A percentile compares a stretch with the other conserved stretches of the same genome.
Conservation (phyloP, 495 filamentous ascomycete genomes). For the Aspergillus sparsus region DNA sequence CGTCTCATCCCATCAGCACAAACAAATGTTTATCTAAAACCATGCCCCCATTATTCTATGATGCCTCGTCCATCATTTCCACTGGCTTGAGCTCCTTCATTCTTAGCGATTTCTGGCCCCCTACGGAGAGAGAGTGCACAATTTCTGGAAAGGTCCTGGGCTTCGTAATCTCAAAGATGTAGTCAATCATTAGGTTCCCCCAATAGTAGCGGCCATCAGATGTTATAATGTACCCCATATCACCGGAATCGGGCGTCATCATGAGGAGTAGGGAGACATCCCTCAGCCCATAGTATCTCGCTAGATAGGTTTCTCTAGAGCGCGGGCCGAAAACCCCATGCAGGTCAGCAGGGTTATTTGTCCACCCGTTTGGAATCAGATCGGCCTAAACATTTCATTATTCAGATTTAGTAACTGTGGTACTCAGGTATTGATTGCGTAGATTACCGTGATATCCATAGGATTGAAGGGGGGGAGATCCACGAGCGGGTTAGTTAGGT, state of each 20-base stretch:
- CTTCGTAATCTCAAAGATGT: slow-evolving; percentile 2
- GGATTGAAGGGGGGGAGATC: too few species aligned
- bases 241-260: slow-evolving; percentile 1
- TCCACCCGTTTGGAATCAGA: not conserved
- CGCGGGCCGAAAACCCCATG: not conserved
- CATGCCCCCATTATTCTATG: too few species aligned
- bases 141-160: slow-evolving; percentile 2
- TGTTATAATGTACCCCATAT: not conserved
- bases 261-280: slow-evolving; percentile 1
- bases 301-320: not conserved
- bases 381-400: too few species aligned
- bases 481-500: too few species aligned
- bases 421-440: too few species aligned
- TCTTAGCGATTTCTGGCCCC: not conserved
- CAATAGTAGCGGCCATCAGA: not conserved
- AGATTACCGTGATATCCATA: too few species aligned
- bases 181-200: not conserved
- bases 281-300: not conserved
- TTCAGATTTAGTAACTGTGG: too few species aligned
- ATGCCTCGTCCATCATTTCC: not conserved
- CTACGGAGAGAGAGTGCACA: not conserved
- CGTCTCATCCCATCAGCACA: not conserved
- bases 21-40: not conserved
- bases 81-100: not conserved
- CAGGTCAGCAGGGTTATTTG: not conserved